Evolutionary conservation across 2,329 filamentous ascomycete species (phyloP), one percentile per base, ranked within the genome.

Genomic region (Fusarium neocosmosporiellum): DNA sequence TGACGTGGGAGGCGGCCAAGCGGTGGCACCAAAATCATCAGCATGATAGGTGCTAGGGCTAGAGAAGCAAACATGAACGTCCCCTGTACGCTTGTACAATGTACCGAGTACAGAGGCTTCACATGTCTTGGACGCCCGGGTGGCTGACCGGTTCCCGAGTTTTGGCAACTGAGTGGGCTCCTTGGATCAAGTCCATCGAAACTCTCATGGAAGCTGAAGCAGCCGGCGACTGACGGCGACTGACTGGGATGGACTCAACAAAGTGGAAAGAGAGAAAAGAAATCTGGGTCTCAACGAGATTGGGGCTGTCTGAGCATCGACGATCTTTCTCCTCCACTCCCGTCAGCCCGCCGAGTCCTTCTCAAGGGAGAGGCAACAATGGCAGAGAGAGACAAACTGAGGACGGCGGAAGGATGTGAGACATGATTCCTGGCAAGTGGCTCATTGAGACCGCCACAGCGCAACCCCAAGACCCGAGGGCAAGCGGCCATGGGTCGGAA

Each of bases 361-460:
- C 29, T 60, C 58, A 75, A 75, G 72, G 72, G 72, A 70, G 66
- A 72, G 37, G 64, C 61, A 63, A 69, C 57, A 61, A 63, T 64
- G 63, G 11, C 59, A 65, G 20, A 24, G 22, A 37, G 55, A 72
- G 69, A 69, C 66, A 77, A 71, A 66, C 65, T 59, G 69, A 62
- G 57, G 58, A 61, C 50, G 55, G 66, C 57, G 69, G 66, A 66
- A 72, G 59, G 69, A 66, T 63, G 69, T 77, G 74, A 77, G 75
- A 77, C 75, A 77, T 69, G 71, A 73, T 62, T 71, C 71, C 67
- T 69, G 37, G 61, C 75, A 64, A 75, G 66, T 77, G 70, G 74
- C 63, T 69, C 68, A 64, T 74, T 67, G 69, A 77, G 72, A 76
- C 75, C 70, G 75, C 73, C 75, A 76, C 75, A 77, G 65, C 69